phyloP scores from a whole-genome alignment of 805 yeast genomes.

The Spathaspora arborariae region DNA sequence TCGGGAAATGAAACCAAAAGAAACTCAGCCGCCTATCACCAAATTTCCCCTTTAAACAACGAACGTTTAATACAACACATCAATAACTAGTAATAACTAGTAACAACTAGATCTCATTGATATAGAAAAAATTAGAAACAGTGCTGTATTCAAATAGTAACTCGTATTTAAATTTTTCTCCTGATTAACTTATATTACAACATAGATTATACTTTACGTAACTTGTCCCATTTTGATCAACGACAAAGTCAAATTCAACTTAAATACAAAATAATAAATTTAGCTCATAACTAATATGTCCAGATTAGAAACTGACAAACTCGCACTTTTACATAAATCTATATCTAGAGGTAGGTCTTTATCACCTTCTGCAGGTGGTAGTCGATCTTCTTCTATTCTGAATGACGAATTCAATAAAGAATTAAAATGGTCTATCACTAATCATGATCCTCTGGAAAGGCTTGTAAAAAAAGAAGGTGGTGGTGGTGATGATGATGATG shows the following conservation, averaged over 20 bases:
- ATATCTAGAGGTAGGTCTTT: constrained; percentile 35
- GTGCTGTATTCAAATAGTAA: no score
- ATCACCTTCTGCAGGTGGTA: constrained; percentile 27
- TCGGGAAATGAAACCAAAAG: not conserved
- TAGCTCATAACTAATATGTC: constrained; percentile 13
- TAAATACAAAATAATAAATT: no score
- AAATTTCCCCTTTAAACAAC: not conserved
- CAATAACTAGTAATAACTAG: not conserved
- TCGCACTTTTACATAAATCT: constrained; percentile 37
- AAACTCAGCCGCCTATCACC: not conserved
- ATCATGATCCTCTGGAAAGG: constrained; percentile 73
- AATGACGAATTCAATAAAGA: constrained; percentile 38
- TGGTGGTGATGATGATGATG: constrained; percentile 6
- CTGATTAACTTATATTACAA: no score
- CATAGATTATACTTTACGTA: no score
- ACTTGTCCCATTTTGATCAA: no score
- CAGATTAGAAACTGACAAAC: constrained; percentile 38
- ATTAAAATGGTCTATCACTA: constrained; percentile 61
- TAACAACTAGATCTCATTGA: not conserved
- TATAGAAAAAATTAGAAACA: not conserved
- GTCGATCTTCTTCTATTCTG: constrained; percentile 33
- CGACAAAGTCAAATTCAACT: no score
- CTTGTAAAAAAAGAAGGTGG: constrained; percentile 22
- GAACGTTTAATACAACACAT: not conserved
- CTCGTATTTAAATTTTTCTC: no score